Conservation (phyloP, 2,329 filamentous ascomycete genomes). For the Mycogone perniciosa region DNA sequence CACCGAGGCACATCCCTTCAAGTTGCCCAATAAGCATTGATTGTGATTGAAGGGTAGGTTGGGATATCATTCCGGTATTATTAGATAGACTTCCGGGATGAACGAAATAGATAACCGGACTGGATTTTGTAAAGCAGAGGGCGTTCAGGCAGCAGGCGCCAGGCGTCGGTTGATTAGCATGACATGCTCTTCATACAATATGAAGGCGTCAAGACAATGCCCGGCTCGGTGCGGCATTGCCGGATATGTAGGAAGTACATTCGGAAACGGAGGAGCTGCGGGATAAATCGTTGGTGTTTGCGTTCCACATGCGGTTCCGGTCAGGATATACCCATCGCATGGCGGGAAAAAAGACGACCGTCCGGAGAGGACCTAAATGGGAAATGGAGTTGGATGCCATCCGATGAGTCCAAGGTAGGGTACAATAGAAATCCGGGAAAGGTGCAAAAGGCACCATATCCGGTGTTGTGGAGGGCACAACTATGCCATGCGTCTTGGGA, state of each 20-base stretch:
- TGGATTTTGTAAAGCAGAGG: too few species aligned
- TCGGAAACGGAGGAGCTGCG: conserved; percentile 7
- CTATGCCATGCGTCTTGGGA: too few species aligned
- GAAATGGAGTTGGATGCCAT: not conserved
- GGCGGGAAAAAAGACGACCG: not conserved
- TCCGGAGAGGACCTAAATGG: not conserved
- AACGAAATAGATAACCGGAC: too few species aligned
- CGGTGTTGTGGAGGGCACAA: too few species aligned
- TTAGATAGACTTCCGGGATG: too few species aligned
- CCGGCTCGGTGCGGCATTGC: conserved; percentile 8
- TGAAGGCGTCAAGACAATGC: conserved; percentile 14
- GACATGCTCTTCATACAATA: too few species aligned
- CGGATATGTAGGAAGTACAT: conserved; percentile 10
- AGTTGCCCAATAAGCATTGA: conserved; percentile 12
- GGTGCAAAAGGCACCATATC: too few species aligned
- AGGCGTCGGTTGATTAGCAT: too few species aligned
- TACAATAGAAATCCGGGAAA: too few species aligned
- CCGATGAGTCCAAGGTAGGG: too few species aligned
- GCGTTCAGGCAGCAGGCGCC: too few species aligned
- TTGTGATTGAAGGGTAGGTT: not conserved
- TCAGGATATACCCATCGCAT: conserved; percentile 9
- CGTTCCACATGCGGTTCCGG: conserved; percentile 12
- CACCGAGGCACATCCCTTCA: conserved; percentile 48
- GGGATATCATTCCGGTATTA: too few species aligned
- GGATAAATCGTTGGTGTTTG: conserved; percentile 15